Evolutionary conservation across 177 flowering plant species (phyloP).

Genomic region (Telopea speciosissima): DNA sequence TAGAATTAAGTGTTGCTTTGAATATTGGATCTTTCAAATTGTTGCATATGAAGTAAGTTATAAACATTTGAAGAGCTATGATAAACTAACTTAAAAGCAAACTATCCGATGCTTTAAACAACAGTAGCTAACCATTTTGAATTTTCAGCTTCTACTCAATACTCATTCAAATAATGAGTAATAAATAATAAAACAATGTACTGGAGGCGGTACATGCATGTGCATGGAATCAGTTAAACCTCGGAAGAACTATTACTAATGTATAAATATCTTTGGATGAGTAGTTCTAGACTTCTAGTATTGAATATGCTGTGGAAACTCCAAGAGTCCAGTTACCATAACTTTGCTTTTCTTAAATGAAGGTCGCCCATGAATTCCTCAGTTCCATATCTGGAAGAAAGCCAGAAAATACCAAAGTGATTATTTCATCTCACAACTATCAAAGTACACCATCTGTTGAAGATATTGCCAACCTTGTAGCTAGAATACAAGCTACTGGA

Average conservation of each 20-base stretch:
- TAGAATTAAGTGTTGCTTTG: neutral
- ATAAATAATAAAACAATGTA: neutral
- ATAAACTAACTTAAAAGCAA: no score
- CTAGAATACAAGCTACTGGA: slow-evolving; percentile 75
- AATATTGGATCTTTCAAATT: neutral
- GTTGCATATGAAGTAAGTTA: neutral
- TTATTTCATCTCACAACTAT: slow-evolving; percentile 92
- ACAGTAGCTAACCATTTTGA: no score
- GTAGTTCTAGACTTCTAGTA: neutral
- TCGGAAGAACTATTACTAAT: neutral
- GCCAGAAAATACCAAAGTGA: slow-evolving; percentile 56
- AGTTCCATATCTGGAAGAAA: slow-evolving; percentile 49
- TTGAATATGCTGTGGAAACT: neutral
- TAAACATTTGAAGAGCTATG: neutral
- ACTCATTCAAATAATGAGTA: neutral
- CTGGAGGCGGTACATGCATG: no score
- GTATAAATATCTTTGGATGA: neutral
- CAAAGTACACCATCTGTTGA: slow-evolving; percentile 76
- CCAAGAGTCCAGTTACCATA: neutral
- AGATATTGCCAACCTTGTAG: slow-evolving; percentile 75
- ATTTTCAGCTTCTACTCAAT: neutral
- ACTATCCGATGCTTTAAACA: no score
- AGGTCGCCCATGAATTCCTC: slow-evolving; percentile 77
- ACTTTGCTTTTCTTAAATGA: slow-evolving; percentile 12
- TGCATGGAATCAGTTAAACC: neutral